A percentile compares a stretch with the other conserved stretches of the same genome.
Evolutionary conservation across 2,329 filamentous ascomycete genomes (phyloP).

Genomic region (Cladophialophora yegresii): DNA sequence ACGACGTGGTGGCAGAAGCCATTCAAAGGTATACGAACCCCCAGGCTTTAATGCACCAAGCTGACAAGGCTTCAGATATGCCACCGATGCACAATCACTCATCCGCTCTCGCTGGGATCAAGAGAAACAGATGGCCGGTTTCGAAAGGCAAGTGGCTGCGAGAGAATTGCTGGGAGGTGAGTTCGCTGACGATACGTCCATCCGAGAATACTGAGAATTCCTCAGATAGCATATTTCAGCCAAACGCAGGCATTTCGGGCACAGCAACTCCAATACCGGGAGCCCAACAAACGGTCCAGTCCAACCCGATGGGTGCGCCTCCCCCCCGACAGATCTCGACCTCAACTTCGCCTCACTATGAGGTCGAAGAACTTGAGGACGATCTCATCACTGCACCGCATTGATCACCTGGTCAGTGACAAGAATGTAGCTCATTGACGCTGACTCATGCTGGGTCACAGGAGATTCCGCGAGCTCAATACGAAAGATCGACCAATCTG

Average conservation of each 20-base stretch:
- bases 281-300: slow-evolving; percentile 5
- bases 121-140: slow-evolving; percentile 51
- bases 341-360: slow-evolving; percentile 24
- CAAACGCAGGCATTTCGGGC: slow-evolving; percentile 14
- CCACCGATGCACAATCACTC: slow-evolving; percentile 56
- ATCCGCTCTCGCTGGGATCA: slow-evolving; percentile 62
- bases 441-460: slow-evolving; percentile 29
- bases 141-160: slow-evolving; percentile 44
- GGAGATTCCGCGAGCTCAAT: slow-evolving; percentile 24
- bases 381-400: slow-evolving; percentile 21
- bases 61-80: slow-evolving; percentile 43
- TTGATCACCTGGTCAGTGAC: slow-evolving; percentile 25
- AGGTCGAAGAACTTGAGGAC: slow-evolving; percentile 34
- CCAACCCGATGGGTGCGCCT: slow-evolving; percentile 31
- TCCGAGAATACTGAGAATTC: slow-evolving; percentile 7
- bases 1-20: slow-evolving; percentile 55
- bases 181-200: neutral
- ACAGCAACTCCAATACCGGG: slow-evolving; percentile 10
- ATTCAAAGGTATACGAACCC: slow-evolving; percentile 38
- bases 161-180: slow-evolving; percentile 45
- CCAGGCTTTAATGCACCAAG: neutral
- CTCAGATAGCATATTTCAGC: slow-evolving; percentile 24
- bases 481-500: slow-evolving; percentile 17
- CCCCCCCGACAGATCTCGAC: slow-evolving; percentile 26
- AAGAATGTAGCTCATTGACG: slow-evolving; percentile 21